phyloP scores from a whole-genome alignment of 1,284 basidiomycete species.

The Tylopilus sp. region DNA sequence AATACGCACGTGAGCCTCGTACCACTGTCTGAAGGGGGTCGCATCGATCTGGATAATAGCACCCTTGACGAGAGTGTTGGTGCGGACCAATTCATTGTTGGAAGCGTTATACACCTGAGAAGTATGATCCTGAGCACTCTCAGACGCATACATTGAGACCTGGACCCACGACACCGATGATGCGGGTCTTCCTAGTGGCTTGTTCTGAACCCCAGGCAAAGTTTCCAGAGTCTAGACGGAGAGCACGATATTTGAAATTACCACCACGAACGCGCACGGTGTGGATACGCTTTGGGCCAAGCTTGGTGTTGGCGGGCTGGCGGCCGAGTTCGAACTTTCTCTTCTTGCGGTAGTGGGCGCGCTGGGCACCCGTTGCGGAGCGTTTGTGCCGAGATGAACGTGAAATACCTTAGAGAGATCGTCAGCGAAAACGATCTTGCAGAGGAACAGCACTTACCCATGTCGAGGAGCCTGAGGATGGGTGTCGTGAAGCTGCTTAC shows the following conservation, averaged over 20 bases:
- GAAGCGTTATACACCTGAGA: slow-evolving; percentile 91
- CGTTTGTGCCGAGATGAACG: slow-evolving; percentile 94
- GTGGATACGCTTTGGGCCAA: slow-evolving; percentile 91
- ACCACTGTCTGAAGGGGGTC: slow-evolving; percentile 97
- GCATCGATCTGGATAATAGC: slow-evolving; percentile 96
- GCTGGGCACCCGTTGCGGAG: slow-evolving; percentile 87
- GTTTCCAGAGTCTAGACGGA: slow-evolving; percentile 92
- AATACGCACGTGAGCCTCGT: slow-evolving; percentile 85
- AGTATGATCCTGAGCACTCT: slow-evolving; percentile 7
- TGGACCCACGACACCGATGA: slow-evolving; percentile 86
- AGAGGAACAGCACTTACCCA: slow-evolving; percentile 47
- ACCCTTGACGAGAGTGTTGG: slow-evolving; percentile 94
- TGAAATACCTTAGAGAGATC: slow-evolving; percentile 71
- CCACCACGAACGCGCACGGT: slow-evolving; percentile 91
- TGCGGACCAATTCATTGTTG: slow-evolving; percentile 98
- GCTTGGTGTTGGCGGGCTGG: slow-evolving; percentile 93
- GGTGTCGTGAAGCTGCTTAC: slow-evolving; percentile 15
- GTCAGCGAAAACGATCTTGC: slow-evolving; percentile 4
- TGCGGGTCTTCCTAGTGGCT: slow-evolving; percentile 88
- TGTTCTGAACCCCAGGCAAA: slow-evolving; percentile 96
- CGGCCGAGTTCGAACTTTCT: slow-evolving; percentile 98
- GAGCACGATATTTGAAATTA: slow-evolving; percentile 89
- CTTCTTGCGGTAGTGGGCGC: slow-evolving; percentile 97
- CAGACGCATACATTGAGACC: slow-evolving; percentile 1
- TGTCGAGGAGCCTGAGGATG: slow-evolving; percentile 43